A percentile compares a stretch with the other conserved stretches of the same genome.
Conservation (phyloP, 1,284 basidiomycete genomes). For the Hymenochaete sp. region DNA sequence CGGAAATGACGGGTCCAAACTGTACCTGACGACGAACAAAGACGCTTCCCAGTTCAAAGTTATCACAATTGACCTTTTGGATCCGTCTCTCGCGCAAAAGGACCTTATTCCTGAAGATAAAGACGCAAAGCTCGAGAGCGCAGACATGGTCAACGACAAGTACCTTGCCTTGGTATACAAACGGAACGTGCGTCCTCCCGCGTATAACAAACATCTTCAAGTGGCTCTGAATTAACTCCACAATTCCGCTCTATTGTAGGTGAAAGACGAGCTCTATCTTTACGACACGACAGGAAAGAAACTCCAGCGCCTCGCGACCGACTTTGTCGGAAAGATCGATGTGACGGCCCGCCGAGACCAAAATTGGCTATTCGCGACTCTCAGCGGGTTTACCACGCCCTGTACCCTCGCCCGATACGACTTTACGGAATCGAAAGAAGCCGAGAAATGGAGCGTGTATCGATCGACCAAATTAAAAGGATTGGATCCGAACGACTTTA, state of each 20-base stretch:
- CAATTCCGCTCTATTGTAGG: slow-evolving; percentile 31
- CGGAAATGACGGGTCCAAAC: slow-evolving; percentile 54
- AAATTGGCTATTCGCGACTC: slow-evolving; percentile 59
- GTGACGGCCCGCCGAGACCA: slow-evolving; percentile 48
- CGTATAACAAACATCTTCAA: background rate
- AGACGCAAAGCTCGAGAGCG: slow-evolving; percentile 49
- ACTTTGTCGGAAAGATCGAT: slow-evolving; percentile 64
- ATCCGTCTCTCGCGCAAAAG: slow-evolving; percentile 38
- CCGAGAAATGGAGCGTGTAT: slow-evolving; percentile 51
- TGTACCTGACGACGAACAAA: slow-evolving; percentile 62
- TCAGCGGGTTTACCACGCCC: slow-evolving; percentile 69
- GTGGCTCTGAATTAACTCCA: background rate
- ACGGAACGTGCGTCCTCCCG: slow-evolving; percentile 47
- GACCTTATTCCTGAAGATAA: slow-evolving; percentile 70
- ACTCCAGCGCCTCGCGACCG: slow-evolving; percentile 50
- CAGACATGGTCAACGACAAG: slow-evolving; percentile 46
- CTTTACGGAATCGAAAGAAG: slow-evolving; percentile 38
- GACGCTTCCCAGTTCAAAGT: slow-evolving; percentile 61
- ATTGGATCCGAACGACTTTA: slow-evolving; percentile 64
- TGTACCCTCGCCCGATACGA: slow-evolving; percentile 60
- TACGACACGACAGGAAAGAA: slow-evolving; percentile 54
- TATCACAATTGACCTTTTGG: slow-evolving; percentile 55
- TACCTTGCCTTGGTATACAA: slow-evolving; percentile 63
- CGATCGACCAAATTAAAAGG: slow-evolving; percentile 56
- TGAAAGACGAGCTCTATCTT: slow-evolving; percentile 77